Base-by-base conservation (phyloP, 2,329 filamentous ascomycete genomes). In the Aureobasidium sp. region DNA sequence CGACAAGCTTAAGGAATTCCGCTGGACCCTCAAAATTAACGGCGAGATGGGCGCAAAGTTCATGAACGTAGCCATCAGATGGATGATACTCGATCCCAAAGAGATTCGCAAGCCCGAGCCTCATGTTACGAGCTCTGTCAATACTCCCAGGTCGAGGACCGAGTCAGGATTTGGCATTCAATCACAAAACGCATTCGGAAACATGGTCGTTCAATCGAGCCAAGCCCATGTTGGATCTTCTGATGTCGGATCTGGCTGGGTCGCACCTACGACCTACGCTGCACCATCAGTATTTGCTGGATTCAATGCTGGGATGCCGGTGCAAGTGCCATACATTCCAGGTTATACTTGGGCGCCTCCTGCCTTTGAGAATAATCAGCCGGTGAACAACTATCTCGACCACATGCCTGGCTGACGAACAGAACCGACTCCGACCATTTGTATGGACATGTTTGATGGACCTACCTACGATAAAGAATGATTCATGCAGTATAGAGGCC, bases 31-130 rank as follows among this genome's bases (percentile, higher is more conserved):
- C 50, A 74, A 76, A 41, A 70, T 78, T 27, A 76, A 74, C 17
- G 73, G 72, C 37, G 76, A 76, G 61, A 73, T 69, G 24, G 73
- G 75, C 1, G 76, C 76, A 9, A 73, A 73, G 32, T 78, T 79
- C 61, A 74, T 79, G 64, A 75, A 76, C 62, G 70, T 70, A 27
- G 74, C 74, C 2, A 68, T 75, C 32, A 39, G 13, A 9, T 46
- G 44, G 39, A 59, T 63, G 61, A 37, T 62, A 17, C 39, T 62
- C 9, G 60, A 62, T n/a, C 50, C 60, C 5, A 37, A 17, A 15
- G 60, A 62, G 9, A 55, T 62, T 3, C 48, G 48, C 41, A 55
- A n/a, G 26, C 43, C 34, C 1, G 24, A 34, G 13, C 24, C 12
- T 48, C n/a, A 34, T 39, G 13, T 15, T 10, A 51, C 26, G 7